Evolutionary conservation across 75 land plant species (phyloP), one percentile per base, ranked within the genome.

Genomic region (Cunninghamia lanceolata): DNA sequence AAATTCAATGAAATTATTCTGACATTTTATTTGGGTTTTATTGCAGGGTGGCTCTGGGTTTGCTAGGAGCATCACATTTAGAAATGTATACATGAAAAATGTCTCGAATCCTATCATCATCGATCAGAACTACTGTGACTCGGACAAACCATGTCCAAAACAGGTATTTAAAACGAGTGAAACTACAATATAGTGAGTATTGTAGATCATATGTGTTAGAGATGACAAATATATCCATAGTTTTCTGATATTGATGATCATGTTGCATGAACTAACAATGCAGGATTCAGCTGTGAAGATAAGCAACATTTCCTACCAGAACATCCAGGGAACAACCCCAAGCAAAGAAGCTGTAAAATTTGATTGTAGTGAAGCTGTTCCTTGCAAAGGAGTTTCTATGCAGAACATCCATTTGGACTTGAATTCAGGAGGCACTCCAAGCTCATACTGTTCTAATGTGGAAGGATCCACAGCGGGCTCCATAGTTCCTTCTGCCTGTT

Each of bases 101-200:
- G 99, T 98, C 13, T 91, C 95, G 28, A 93, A 96, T 85, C 99
- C 99, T 19, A 95, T 98, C 15, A 92, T 95, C 47, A 92, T 98
- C 35, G 96, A 98, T 86, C 99, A 98, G 86, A 93, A 92, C 83
- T 98, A 98, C 83, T 98, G 99, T 84, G 99, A 98, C 75, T 91
- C 96, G 11, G 25, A 59, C 2, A 16, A n/a, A 3, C 89, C 93
- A 76, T 97, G 99, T 86, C 85, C 71, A 36, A 94, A 94, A 86
- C 93, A 94, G 95, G 95, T 94, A 88, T 11, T 68, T 0, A 83
- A 46, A n/a, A 30, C 34, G 7, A 32, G 6, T 21, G 9, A 28
- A 4, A 25, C 6, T 25, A 4, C 28, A 66, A 66, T 16, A 15
- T 52, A 36, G 36, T 35, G 11, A 74, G 36, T 15, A 34, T 74